phyloP scores from a whole-genome alignment of 768 basidiomycete genomes.

The Leccinellum rugosiceps region DNA sequence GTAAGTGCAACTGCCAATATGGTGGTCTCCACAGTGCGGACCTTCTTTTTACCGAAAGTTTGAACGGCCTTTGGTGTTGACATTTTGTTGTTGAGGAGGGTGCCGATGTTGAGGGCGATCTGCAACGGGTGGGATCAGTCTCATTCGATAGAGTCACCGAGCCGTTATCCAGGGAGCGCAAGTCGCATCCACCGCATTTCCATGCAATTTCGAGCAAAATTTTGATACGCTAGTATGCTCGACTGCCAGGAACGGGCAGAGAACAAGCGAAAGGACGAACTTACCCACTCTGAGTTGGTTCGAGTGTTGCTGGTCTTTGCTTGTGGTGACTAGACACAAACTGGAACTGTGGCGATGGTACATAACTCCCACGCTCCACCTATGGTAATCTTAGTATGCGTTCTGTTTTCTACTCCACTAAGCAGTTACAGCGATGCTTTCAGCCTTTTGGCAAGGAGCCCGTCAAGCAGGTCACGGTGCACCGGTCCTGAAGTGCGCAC shows the following conservation, averaged over 20 bases:
- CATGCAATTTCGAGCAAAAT: constrained; percentile 21
- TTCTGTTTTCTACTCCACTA: background rate
- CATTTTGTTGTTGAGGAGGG: constrained; percentile 48
- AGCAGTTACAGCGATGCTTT: constrained; percentile 13
- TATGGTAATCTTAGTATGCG: constrained; percentile 14
- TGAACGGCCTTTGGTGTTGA: constrained; percentile 86
- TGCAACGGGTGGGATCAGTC: constrained; percentile 22
- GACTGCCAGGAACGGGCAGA: background rate
- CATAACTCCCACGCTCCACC: constrained; percentile 24
- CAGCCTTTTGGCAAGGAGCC: constrained; percentile 13
- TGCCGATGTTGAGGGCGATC: constrained; percentile 8
- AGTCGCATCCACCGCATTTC: constrained; percentile 40
- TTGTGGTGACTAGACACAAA: background rate
- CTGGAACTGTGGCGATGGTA: background rate
- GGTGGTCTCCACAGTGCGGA: constrained; percentile 30
- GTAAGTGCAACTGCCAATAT: constrained; percentile 1
- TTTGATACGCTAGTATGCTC: background rate
- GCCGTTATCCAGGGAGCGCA: constrained; percentile 35
- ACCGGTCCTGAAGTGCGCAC: background rate
- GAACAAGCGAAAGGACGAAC: constrained; percentile 21
- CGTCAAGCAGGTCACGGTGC: constrained; percentile 12
- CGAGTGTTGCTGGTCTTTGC: constrained; percentile 23
- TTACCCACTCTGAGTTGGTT: constrained; percentile 39
- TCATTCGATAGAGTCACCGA: background rate
- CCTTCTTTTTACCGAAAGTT: constrained; percentile 99